Evolutionary conservation across 345 rosid genomes (phyloP).

Genomic region (Xanthoceras sorbifolium): DNA sequence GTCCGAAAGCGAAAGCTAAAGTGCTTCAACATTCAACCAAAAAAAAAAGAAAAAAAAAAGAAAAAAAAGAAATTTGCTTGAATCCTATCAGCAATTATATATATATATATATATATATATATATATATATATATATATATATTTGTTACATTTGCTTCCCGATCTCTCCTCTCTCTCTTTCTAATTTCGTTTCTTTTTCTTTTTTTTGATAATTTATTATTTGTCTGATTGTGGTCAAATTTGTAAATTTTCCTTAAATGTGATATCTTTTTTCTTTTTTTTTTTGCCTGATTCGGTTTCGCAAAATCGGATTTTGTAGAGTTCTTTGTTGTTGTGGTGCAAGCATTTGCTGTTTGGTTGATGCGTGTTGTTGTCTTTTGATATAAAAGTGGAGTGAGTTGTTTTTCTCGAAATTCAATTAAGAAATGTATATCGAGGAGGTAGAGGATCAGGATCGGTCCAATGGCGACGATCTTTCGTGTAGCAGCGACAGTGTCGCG

Average conservation of each 20-base stretch:
- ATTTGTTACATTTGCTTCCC: neutral
- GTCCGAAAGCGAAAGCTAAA: neutral
- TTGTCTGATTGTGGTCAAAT: neutral
- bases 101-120: too few relatives aligned
- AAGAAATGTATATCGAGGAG: conserved; percentile 32
- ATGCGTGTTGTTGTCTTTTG: neutral
- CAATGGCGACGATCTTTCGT: conserved; percentile 7
- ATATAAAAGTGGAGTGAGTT: neutral
- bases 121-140: too few relatives aligned
- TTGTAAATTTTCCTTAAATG: neutral
- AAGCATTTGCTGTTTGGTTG: too few relatives aligned
- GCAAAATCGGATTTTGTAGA: neutral
- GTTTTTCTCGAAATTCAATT: neutral
- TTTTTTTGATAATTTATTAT: neutral
- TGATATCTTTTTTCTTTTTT: too few relatives aligned
- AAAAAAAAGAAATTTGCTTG: too few relatives aligned
- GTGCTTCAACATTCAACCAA: neutral
- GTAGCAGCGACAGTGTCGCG: conserved; percentile 13
- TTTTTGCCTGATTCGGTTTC: neutral
- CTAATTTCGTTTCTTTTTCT: neutral
- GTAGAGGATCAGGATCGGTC: conserved; percentile 16
- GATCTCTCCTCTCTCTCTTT: conserved; percentile 2
- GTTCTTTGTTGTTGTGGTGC: neutral
- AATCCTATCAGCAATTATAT: too few relatives aligned
- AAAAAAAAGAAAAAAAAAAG: neutral